Base-by-base conservation (phyloP, 1,139 yeast species). In the Eremothecium cymbalariae region DNA sequence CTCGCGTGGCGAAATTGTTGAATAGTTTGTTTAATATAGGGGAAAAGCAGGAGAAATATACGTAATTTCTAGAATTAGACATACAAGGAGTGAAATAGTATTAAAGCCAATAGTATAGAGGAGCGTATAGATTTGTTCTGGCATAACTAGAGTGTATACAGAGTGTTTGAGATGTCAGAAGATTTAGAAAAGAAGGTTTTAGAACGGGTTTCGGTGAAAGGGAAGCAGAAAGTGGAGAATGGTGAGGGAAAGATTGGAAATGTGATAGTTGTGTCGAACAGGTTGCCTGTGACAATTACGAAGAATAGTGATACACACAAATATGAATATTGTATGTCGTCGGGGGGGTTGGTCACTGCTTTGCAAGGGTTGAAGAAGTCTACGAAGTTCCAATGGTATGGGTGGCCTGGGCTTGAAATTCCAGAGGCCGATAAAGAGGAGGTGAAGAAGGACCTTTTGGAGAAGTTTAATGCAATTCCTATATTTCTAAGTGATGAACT, bases 291-390 rank as follows among this genome's bases (percentile, higher is more conserved):
- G 32, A 90, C 98, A 2, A 84, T 88, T 51, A 76, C 71, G 43
- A 69, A 84, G 40, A 68, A 72, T n/a, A 49, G 62, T 4, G 62
- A 64, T 23, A 53, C 55, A n/a, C 86, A 83, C 1, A 67, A 76
- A 31, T 82, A 81, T 47, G 72, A 71, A 37, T 83, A 82, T 56
- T 65, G 77, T 34, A 84, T 90, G 96, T 86, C 96, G 8, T 83
- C 95, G 3, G 99, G 99, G 12, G 99, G 99, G 1, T 70, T 93
- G 34, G 98, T 93, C 20, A 85, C 97, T 1, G 98, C 97, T 0
- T 65, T 93, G 28, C 94, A 88, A 50, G 97, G 98, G 1, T 65
- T 93, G 38, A 84, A 85, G 58, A 83, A 84, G 50, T 64, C 79
- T 8, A 78, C 90, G 9, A 80, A 82, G 41, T 90, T 90, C 62